phyloP scores from a whole-genome alignment of 192 early-diverging fungal genomes.

The Podila epigama region DNA sequence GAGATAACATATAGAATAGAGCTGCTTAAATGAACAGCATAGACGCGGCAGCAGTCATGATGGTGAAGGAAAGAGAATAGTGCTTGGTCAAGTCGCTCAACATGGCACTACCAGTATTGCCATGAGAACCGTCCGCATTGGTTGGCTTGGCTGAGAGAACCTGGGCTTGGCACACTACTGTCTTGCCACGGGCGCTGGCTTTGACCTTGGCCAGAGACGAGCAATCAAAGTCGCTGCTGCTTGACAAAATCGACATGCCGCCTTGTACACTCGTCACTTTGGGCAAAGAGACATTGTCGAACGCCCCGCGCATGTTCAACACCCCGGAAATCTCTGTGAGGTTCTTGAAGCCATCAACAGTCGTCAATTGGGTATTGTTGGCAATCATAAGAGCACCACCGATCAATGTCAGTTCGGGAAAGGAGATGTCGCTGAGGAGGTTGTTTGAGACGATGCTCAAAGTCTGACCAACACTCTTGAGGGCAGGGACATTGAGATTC shows the following conservation, averaged over 20 bases:
- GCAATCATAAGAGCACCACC: slow-evolving; percentile 69
- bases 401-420: slow-evolving; percentile 59
- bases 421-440: slow-evolving; percentile 60
- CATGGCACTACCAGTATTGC: neutral
- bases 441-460: slow-evolving; percentile 66
- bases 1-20: too few relatives aligned
- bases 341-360: slow-evolving; percentile 60
- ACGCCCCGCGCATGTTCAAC: slow-evolving; percentile 65
- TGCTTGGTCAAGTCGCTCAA: slow-evolving; percentile 9
- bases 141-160: slow-evolving; percentile 33
- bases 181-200: slow-evolving; percentile 31
- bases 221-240: slow-evolving; percentile 61
- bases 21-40: neutral
- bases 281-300: slow-evolving; percentile 63
- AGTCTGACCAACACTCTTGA: slow-evolving; percentile 59
- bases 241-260: slow-evolving; percentile 68
- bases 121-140: slow-evolving; percentile 9
- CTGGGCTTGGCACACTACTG: slow-evolving; percentile 19
- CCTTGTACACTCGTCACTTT: slow-evolving; percentile 63
- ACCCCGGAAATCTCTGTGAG: slow-evolving; percentile 66
- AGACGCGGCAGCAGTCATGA: neutral
- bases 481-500: slow-evolving; percentile 54
- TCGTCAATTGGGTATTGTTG: slow-evolving; percentile 68
- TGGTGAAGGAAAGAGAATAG: neutral
- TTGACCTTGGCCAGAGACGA: slow-evolving; percentile 28